A percentile compares a stretch with the other conserved stretches of the same genome.
Evolutionary conservation across 306 rosid genomes (phyloP).

Genomic region (Echinosophora koreensis): DNA sequence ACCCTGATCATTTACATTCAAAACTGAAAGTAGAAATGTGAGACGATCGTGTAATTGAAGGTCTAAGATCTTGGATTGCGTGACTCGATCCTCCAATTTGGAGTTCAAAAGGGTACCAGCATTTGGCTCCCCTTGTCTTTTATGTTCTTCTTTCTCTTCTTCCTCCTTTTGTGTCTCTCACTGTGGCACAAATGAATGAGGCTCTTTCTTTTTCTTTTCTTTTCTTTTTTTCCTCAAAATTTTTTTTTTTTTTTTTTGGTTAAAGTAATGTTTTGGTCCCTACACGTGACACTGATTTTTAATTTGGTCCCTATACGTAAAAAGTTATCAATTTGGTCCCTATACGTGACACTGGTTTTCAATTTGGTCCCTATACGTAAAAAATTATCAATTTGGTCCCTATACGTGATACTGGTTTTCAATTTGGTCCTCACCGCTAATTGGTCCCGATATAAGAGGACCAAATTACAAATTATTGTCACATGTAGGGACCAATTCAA

Average conservation of each 20-base stretch:
- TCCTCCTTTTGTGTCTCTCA: constrained; percentile 36
- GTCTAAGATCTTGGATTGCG: constrained; percentile 72
- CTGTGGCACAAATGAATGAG: constrained; percentile 39
- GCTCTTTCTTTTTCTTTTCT: constrained; percentile 20
- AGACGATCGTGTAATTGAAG: constrained; percentile 57
- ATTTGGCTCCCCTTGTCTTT: constrained; percentile 54
- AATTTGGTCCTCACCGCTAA: too few relatives aligned
- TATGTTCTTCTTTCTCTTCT: constrained; percentile 40
- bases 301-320: too few relatives aligned
- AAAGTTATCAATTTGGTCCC: too few relatives aligned
- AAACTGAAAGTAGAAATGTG: constrained; percentile 52
- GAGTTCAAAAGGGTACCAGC: constrained; percentile 65
- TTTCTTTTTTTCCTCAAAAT: neutral
- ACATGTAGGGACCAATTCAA: too few relatives aligned
- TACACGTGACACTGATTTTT: too few relatives aligned
- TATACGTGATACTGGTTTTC: too few relatives aligned
- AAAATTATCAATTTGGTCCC: too few relatives aligned
- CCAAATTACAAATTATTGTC: too few relatives aligned
- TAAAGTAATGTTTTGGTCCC: too few relatives aligned
- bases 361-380: too few relatives aligned
- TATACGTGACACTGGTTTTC: too few relatives aligned
- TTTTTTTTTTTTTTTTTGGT: constrained; percentile 11
- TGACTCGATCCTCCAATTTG: constrained; percentile 69
- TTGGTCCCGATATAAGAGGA: too few relatives aligned
- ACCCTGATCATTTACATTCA: constrained; percentile 40